Conservation (phyloP, 176 grass and related monocot species). For the Aegilops umbellulata region DNA sequence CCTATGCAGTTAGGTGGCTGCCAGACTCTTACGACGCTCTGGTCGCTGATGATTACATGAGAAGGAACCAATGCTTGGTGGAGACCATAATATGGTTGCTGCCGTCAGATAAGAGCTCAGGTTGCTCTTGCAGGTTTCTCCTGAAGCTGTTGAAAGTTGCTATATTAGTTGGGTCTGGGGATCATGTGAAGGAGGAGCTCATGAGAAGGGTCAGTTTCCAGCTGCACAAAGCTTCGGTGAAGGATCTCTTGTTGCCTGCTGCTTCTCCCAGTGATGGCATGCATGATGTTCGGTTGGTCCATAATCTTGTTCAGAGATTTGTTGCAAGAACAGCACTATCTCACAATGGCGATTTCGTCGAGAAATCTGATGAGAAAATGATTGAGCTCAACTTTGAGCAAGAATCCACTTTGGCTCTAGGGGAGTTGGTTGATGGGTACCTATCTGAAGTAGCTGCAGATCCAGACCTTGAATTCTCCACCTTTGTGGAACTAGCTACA, state of each 20-base stretch:
- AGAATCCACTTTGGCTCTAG: slow-evolving; percentile 70
- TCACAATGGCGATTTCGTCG: slow-evolving; percentile 43
- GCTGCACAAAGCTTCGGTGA: slow-evolving; percentile 81
- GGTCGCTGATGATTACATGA: slow-evolving; percentile 83
- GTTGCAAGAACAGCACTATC: slow-evolving; percentile 48
- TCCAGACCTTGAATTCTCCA: slow-evolving; percentile 67
- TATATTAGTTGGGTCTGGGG: slow-evolving; percentile 69
- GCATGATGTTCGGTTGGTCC: slow-evolving; percentile 70
- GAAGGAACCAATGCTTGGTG: slow-evolving; percentile 72
- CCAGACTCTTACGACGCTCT: slow-evolving; percentile 84
- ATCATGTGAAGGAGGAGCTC: slow-evolving; percentile 80
- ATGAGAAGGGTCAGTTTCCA: slow-evolving; percentile 67
- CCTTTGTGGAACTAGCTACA: slow-evolving; percentile 70
- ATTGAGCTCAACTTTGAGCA: slow-evolving; percentile 64
- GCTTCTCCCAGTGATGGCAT: slow-evolving; percentile 37
- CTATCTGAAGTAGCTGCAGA: slow-evolving; percentile 82
- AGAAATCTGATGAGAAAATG: slow-evolving; percentile 73
- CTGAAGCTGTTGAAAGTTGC: slow-evolving; percentile 90
- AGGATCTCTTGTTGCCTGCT: slow-evolving; percentile 79
- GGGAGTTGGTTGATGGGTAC: slow-evolving; percentile 78
- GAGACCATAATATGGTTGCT: slow-evolving; percentile 92
- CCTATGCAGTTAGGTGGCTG: slow-evolving; percentile 88
- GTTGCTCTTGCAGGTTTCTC: slow-evolving; percentile 94
- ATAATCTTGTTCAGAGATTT: slow-evolving; percentile 77
- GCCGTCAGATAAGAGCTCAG: slow-evolving; percentile 86